Percentiles rank a stretch among this genome's conserved stretches.
Conservation (phyloP, 2,329 filamentous ascomycete genomes). For the Penicillium sp. region DNA sequence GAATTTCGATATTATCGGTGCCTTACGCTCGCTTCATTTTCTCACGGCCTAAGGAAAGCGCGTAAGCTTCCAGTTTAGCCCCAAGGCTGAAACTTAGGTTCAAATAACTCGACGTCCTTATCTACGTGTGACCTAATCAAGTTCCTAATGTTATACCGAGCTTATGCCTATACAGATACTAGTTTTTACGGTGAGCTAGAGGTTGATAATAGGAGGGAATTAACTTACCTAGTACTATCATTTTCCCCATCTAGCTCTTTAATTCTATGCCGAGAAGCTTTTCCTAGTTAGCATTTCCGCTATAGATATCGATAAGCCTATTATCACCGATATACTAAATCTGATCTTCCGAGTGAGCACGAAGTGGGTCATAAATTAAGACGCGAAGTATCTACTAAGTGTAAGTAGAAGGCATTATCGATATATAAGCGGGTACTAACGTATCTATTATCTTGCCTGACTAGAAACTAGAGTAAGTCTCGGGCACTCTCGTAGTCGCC, state of each 20-base stretch:
- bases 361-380: conserved; percentile 13
- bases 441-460: conserved; percentile 22
- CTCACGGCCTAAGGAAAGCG: background rate
- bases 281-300: conserved; percentile 15
- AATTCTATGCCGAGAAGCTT: conserved; percentile 13
- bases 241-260: background rate
- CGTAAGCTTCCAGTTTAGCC: conserved; percentile 5
- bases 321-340: conserved; percentile 17
- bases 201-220: background rate
- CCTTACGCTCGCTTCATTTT: too few species aligned
- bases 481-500: conserved; percentile 20
- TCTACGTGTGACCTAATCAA: conserved; percentile 12
- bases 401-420: background rate
- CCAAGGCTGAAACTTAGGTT: conserved; percentile 27
- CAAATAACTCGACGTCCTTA: conserved; percentile 18
- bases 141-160: conserved; percentile 14
- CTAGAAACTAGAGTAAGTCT: conserved; percentile 23
- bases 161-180: conserved; percentile 15
- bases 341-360: background rate
- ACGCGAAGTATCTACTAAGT: conserved; percentile 14
- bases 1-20: too few species aligned
- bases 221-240: conserved; percentile 3
- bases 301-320: conserved; percentile 19
- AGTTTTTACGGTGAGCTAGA: conserved; percentile 4
- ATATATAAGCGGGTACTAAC: conserved; percentile 7